phyloP scores from a whole-genome alignment of 805 yeast species.

The Ascoidea tarda region DNA sequence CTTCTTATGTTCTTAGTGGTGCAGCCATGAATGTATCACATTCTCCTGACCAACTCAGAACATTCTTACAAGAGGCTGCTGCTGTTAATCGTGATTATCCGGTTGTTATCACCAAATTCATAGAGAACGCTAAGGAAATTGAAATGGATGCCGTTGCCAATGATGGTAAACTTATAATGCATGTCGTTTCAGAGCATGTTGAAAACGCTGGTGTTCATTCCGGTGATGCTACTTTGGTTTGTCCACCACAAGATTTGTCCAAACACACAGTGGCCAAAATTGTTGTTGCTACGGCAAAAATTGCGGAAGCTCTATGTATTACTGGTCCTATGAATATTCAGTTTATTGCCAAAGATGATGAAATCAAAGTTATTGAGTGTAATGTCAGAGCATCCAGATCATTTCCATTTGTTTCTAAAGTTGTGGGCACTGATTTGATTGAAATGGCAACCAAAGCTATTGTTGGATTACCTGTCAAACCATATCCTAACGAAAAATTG shows the following conservation, averaged over 20 bases:
- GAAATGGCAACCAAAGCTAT: slow-evolving; percentile 96
- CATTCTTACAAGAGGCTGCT: slow-evolving; percentile 84
- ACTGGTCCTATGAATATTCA: slow-evolving; percentile 98
- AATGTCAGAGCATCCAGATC: slow-evolving; percentile 99
- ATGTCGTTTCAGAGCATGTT: slow-evolving; percentile 95
- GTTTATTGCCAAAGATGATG: slow-evolving; percentile 89
- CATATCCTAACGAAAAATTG: slow-evolving; percentile 80
- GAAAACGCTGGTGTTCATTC: slow-evolving; percentile 99
- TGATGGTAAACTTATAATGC: slow-evolving; percentile 90
- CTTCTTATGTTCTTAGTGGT: slow-evolving; percentile 93
- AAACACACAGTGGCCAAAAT: slow-evolving; percentile 85
- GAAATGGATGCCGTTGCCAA: slow-evolving; percentile 98
- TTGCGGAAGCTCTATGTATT: slow-evolving; percentile 86
- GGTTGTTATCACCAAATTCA: slow-evolving; percentile 91
- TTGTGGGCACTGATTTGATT: slow-evolving; percentile 89
- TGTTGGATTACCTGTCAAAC: slow-evolving; percentile 72
- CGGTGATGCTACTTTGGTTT: slow-evolving; percentile 95
- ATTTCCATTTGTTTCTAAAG: slow-evolving; percentile 96
- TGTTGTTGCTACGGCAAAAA: slow-evolving; percentile 91
- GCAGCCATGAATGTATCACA: slow-evolving; percentile 98
- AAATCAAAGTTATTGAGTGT: slow-evolving; percentile 96
- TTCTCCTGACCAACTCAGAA: slow-evolving; percentile 75
- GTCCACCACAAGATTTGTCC: slow-evolving; percentile 92
- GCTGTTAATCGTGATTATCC: slow-evolving; percentile 97
- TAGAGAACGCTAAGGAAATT: slow-evolving; percentile 93